A percentile compares a stretch with the other conserved stretches of the same genome.
Evolutionary conservation across 768 basidiomycete species (phyloP).

Genomic region (Serendipita sp.): DNA sequence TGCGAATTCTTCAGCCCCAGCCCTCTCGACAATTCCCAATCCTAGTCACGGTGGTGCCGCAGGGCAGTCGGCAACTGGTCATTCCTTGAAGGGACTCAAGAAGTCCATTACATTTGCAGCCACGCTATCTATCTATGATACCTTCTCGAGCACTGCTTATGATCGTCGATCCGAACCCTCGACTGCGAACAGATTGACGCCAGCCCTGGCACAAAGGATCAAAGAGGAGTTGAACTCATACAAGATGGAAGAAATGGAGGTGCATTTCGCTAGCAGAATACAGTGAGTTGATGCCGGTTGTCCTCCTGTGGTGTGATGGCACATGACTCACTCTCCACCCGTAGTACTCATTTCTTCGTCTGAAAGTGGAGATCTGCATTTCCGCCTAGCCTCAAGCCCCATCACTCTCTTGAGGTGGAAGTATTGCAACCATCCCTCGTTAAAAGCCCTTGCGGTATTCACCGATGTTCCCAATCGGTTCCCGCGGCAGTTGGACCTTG

Average conservation of each 20-base stretch:
- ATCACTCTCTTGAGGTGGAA: too few relatives aligned
- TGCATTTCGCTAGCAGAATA: slow-evolving; percentile 82
- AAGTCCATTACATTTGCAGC: slow-evolving; percentile 80
- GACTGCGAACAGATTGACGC: slow-evolving; percentile 92
- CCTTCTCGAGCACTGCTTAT: slow-evolving; percentile 83
- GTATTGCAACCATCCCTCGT: too few relatives aligned
- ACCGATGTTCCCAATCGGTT: too few relatives aligned
- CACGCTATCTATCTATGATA: slow-evolving; percentile 89
- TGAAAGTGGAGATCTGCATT: too few relatives aligned
- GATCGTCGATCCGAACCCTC: slow-evolving; percentile 92
- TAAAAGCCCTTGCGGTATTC: too few relatives aligned
- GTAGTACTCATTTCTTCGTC: slow-evolving; percentile 79
- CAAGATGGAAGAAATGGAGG: slow-evolving; percentile 99
- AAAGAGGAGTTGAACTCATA: slow-evolving; percentile 98
- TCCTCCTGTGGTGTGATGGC: neutral
- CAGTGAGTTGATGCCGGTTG: slow-evolving; percentile 68
- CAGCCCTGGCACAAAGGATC: slow-evolving; percentile 85
- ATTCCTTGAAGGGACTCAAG: slow-evolving; percentile 34
- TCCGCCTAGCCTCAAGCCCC: too few relatives aligned
- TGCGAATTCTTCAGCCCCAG: slow-evolving; percentile 79
- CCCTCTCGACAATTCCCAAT: slow-evolving; percentile 42
- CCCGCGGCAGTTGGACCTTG: too few relatives aligned
- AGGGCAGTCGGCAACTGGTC: neutral
- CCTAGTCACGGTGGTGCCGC: neutral
- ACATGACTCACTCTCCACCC: slow-evolving; percentile 1